Evolutionary conservation across 2,329 filamentous ascomycete genomes (phyloP), one percentile per base, ranked within the genome.

Genomic region (Penicillium sp.): DNA sequence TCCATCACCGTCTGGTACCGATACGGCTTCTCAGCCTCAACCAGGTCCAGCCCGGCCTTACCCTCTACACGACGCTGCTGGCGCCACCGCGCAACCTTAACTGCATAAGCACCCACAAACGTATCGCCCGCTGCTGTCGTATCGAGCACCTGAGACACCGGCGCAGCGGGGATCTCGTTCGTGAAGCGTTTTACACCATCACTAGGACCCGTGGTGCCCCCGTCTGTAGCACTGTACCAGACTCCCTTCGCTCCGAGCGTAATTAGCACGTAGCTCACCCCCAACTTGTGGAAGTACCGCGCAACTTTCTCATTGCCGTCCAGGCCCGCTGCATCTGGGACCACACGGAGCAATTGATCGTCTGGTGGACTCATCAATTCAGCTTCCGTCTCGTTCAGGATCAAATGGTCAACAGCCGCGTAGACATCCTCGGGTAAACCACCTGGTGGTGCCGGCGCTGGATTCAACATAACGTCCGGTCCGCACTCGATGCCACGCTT

Each of bases 81-180:
- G 28, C 76, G 77, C 62, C 78, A 75, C 62, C 80, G 83, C 42
- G 91, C 91, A 33, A 90, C 85, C 60, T 88, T 86, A 28, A 95
- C 86, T 2, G 92, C 91, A 75, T 97, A 96, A 24, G 88, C 90
- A 1, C 95, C 94, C 5, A 96, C 91, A 79, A 97, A 97, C 0
- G 94, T 97, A 76, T 98, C 94, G 0, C 94, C 94, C 5, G 95
- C 95, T 1, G 91, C 94, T 8, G 94, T 98, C 1, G 94, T 98
- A 76, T 98, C 94, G 4, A 97, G 87, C 1, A 98, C 94, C 60
- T 85, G 79, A 4, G 75, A 79, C 19, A 92, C 89, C 76, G 90
- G 89, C 64, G 86, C 83, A 0, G 91, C 92, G 4, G 82, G 80
- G 1, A 93, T 77, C 60, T 76, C 69, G 51, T 74, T 74, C 24